A percentile compares a stretch with the other conserved stretches of the same genome.
Conservation (phyloP, 768 basidiomycete genomes). For the Grammothele lineata region DNA sequence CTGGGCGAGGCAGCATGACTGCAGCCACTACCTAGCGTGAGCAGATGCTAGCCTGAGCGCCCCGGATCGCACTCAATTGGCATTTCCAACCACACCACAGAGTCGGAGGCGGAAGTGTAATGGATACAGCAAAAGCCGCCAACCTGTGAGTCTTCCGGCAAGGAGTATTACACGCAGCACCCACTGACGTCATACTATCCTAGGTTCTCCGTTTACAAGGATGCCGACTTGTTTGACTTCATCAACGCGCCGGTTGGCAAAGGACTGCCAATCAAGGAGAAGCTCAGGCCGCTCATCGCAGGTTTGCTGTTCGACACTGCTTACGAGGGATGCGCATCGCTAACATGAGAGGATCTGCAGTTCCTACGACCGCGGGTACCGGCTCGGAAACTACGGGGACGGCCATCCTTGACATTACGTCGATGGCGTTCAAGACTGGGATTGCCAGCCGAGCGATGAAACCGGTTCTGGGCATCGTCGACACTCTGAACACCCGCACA, state of each 20-base stretch:
- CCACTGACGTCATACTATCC: background rate
- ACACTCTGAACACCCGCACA: constrained; percentile 85
- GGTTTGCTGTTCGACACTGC: constrained; percentile 33
- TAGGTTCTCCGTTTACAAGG: constrained; percentile 88
- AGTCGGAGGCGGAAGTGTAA: constrained; percentile 91
- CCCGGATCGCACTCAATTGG: too few relatives aligned
- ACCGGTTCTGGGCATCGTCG: constrained; percentile 75
- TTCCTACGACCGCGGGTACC: constrained; percentile 79
- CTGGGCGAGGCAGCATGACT: constrained; percentile 83
- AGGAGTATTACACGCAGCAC: background rate
- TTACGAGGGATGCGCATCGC: background rate
- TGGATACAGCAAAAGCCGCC: constrained; percentile 94
- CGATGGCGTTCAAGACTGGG: constrained; percentile 91
- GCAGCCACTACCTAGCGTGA: constrained; percentile 90
- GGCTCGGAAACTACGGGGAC: constrained; percentile 95
- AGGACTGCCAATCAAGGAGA: constrained; percentile 74
- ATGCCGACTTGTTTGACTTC: constrained; percentile 91
- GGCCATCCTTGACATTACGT: constrained; percentile 91
- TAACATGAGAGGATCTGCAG: constrained; percentile 22
- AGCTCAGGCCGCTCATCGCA: constrained; percentile 81
- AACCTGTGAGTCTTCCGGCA: constrained; percentile 55
- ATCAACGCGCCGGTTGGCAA: constrained; percentile 96
- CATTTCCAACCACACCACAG: constrained; percentile 37
- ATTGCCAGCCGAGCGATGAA: constrained; percentile 91
- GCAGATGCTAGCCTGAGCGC: constrained; percentile 22